These are phyloP conservation scores for Tuber borchii DNA, from an alignment of 495 filamentous ascomycete species.

Conservation along the genomic window DNA sequence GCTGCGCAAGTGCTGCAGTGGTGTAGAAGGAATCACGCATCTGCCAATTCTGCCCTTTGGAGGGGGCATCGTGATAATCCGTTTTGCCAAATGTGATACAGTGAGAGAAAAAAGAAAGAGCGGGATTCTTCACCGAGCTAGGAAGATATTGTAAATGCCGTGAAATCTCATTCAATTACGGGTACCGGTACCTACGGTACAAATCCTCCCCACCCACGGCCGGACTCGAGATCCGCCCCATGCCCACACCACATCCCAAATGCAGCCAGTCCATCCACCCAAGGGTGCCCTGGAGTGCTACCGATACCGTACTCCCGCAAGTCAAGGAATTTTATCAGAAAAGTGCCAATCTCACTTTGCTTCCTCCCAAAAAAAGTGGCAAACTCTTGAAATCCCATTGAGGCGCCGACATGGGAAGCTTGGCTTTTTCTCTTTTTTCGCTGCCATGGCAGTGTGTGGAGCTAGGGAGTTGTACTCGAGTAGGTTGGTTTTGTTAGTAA, in stretches of 20 bases:
- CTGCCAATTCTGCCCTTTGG: neutral
- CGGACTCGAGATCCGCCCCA: neutral
- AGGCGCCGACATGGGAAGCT: neutral
- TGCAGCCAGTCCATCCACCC: neutral
- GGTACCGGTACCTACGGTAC: neutral
- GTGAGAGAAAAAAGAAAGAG: neutral
- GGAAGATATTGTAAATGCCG: neutral
- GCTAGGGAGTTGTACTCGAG: neutral
- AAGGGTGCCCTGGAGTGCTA: neutral
- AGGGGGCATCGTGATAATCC: neutral
- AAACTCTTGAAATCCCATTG: neutral
- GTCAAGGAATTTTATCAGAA: neutral
- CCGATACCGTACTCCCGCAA: neutral
- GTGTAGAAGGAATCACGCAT: neutral
- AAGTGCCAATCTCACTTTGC: neutral
- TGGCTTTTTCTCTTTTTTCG: neutral
- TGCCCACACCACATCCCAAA: neutral
- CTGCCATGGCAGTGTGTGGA: neutral
- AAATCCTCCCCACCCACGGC: neutral
- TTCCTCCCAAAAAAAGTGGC: too few species aligned
- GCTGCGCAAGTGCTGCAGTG: neutral
- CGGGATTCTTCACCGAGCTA: neutral
- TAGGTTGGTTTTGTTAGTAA: neutral
- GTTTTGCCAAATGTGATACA: neutral
- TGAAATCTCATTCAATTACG: too few species aligned